These are phyloP conservation scores for Euryodendron excelsum DNA, from an alignment of 148 eudicot species.

Conservation along the genomic window DNA sequence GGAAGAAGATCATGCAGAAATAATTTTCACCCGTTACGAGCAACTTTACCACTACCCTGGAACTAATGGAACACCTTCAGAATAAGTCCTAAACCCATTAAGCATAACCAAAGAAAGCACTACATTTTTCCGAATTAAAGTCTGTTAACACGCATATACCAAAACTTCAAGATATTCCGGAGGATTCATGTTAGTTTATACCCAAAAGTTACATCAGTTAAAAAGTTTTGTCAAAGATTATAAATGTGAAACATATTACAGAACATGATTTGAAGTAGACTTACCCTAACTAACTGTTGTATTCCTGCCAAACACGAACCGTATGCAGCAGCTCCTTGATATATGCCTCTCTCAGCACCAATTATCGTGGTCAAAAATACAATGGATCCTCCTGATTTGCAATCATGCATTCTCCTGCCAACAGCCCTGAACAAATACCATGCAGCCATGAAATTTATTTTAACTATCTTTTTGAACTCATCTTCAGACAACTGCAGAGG, in stretches of 20 bases:
- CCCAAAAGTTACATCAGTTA: neutral
- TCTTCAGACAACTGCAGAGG: constrained; percentile 54
- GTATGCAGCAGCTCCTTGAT: constrained; percentile 87
- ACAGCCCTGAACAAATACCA: constrained; percentile 83
- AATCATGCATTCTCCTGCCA: constrained; percentile 72
- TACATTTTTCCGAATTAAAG: neutral
- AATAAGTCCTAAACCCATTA: neutral
- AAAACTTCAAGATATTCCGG: neutral
- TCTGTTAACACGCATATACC: neutral
- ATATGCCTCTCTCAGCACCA: constrained; percentile 89
- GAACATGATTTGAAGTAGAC: constrained; percentile 10
- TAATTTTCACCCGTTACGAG: no score
- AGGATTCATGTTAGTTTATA: neutral
- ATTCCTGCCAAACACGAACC: constrained; percentile 84
- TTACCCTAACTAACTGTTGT: constrained; percentile 79
- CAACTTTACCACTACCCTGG: no score
- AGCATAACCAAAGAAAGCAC: neutral
- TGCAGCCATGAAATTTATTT: constrained; percentile 67
- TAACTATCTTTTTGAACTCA: constrained; percentile 75
- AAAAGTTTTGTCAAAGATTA: neutral
- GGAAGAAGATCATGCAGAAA: no score
- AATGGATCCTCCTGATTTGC: constrained; percentile 79
- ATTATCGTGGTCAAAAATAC: constrained; percentile 74
- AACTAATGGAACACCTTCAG: neutral
- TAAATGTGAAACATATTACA: neutral